Evolutionary conservation across 257 asterid species (phyloP).

Genomic region (Przewalskia tangutica): DNA sequence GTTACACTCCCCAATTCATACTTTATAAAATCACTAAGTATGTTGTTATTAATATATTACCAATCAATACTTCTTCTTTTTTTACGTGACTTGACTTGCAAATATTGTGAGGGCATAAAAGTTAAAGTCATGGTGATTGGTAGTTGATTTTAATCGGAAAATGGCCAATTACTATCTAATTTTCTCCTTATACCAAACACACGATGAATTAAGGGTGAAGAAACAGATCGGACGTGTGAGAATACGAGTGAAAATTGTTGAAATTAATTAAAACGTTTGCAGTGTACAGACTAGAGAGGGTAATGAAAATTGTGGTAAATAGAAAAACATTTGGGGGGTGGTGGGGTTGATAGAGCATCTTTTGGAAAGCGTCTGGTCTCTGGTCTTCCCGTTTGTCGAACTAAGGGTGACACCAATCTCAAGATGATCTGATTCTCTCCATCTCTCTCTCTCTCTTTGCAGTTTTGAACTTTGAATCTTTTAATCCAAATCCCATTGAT

Average conservation of each 20-base stretch:
- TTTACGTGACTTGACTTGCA: background rate
- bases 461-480: slow-evolving; percentile 30
- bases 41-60: background rate
- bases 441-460: slow-evolving; percentile 9
- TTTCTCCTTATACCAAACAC: background rate
- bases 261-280: background rate
- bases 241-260: too few species aligned
- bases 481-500: slow-evolving; percentile 45
- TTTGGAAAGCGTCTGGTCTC: slow-evolving; percentile 44
- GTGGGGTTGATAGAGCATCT: slow-evolving; percentile 43
- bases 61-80: background rate
- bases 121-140: background rate
- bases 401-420: slow-evolving; percentile 53
- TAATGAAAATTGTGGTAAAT: slow-evolving; percentile 15
- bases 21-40: too few species aligned
- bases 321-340: slow-evolving; percentile 12
- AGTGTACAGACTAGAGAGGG: background rate
- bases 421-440: slow-evolving; percentile 44
- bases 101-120: background rate
- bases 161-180: background rate
- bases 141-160: background rate
- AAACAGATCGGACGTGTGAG: too few species aligned
- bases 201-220: background rate
- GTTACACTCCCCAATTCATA: too few species aligned
- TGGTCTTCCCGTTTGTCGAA: slow-evolving; percentile 61